phyloP scores from a whole-genome alignment of 129 eudicot species.

The Saposhnikovia divaricata region DNA sequence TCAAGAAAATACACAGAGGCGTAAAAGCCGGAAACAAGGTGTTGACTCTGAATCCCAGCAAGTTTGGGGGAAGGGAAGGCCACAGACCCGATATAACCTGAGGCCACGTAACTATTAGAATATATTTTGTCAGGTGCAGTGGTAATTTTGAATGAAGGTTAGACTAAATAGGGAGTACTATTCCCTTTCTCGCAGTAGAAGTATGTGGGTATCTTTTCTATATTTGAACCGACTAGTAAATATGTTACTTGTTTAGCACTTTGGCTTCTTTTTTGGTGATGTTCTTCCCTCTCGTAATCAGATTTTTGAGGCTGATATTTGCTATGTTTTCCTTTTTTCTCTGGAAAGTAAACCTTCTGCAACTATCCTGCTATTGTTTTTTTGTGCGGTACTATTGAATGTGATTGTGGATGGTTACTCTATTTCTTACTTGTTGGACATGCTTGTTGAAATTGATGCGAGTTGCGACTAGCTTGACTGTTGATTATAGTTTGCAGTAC shows the following conservation, averaged over 20 bases:
- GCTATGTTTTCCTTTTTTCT: neutral
- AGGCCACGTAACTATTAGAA: neutral
- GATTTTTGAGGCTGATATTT: neutral
- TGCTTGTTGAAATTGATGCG: neutral
- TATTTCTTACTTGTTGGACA: neutral
- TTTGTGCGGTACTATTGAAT: neutral
- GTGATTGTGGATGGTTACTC: neutral
- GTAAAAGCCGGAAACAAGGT: constrained; percentile 27
- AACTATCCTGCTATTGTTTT: neutral
- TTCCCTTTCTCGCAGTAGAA: neutral
- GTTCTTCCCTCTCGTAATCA: neutral
- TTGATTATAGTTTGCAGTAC: neutral
- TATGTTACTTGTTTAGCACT: neutral
- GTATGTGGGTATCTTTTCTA: neutral
- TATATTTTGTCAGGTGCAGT: neutral
- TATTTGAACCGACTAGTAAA: neutral
- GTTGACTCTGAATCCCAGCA: constrained; percentile 20
- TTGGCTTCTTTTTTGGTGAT: neutral
- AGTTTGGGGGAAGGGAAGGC: constrained; percentile 17
- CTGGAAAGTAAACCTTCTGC: neutral
- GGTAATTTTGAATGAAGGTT: neutral
- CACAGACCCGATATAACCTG: constrained; percentile 5
- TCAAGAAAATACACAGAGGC: constrained; percentile 32
- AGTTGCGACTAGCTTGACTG: too few species aligned
- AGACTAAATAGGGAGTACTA: neutral